Base-by-base conservation (phyloP, 768 basidiomycete genomes). In the Cyclocybe aegerita region DNA sequence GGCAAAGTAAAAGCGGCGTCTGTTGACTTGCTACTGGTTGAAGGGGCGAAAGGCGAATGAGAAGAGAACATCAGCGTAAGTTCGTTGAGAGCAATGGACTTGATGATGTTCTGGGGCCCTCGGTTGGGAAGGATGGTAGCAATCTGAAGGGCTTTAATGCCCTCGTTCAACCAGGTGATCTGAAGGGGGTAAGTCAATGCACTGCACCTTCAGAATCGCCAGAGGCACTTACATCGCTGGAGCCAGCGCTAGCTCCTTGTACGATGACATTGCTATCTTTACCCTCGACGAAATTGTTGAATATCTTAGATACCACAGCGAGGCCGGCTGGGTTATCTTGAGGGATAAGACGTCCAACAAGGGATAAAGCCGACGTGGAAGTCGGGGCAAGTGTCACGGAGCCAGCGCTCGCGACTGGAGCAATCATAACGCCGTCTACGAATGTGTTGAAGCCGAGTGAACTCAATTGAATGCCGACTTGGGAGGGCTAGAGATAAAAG, bases 101-200 rank as follows among this genome's bases (percentile, higher is more conserved):
- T 78, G 63, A 90, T 89, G 57, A 90, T 69, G 15, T 80, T 64
- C 49, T 83, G 73, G 10, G 73, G 67, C 11, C 88, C 87, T 43
- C 71, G 77, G 57, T 85, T 84, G 3, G 85, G 87, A 32, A 90
- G 71, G 17, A 79, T 70, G 0, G 86, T 80, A 4, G 71, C 71
- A 2, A 90, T 73, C 45, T 74, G 68, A 11, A 90, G 78, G 29
- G 72, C 71, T 65, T 84, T 79, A 62, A 90, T 87, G 17, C 79
- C 88, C 43, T 82, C 77, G 57, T 88, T 86, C 16, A 90, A 68
- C 88, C 87, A 90, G 4, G 80, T 77, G 9, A 84, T 84, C 83
- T 86, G 50, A 8, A 7, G 51, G 38, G n/a, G 23, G 23, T 5
- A 15, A 17, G 35, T 43, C 15, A 56, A 23, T 34, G 34, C 16